Evolutionary conservation across 1,139 yeast species (phyloP).

Genomic region (Schwanniomyces etchellsii): DNA sequence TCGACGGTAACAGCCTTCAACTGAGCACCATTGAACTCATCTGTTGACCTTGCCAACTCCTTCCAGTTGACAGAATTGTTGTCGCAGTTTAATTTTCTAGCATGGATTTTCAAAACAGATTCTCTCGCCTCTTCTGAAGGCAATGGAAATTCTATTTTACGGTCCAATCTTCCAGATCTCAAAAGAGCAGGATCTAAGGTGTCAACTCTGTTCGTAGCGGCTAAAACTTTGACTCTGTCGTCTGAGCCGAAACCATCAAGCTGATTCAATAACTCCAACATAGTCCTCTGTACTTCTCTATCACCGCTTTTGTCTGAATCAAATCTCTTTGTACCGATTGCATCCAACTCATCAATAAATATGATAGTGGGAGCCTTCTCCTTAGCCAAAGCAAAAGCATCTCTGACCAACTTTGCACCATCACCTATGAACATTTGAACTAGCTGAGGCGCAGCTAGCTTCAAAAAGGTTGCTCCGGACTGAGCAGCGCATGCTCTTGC

Average conservation of each 20-base stretch:
- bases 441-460: constrained; percentile 95
- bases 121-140: constrained; percentile 98
- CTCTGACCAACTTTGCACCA: constrained; percentile 96
- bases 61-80: constrained; percentile 89
- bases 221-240: constrained; percentile 93
- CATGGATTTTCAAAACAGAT: constrained; percentile 91
- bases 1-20: constrained; percentile 97
- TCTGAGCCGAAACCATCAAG: constrained; percentile 98
- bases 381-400: constrained; percentile 97
- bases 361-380: constrained; percentile 98
- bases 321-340: constrained; percentile 97
- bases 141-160: constrained; percentile 95
- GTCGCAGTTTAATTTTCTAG: constrained; percentile 93
- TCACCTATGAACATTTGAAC: constrained; percentile 99
- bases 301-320: constrained; percentile 98
- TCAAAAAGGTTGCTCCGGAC: constrained; percentile 94
- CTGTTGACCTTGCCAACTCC: constrained; percentile 95
- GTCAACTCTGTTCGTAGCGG: constrained; percentile 98
- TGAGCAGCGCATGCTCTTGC: constrained; percentile 99
- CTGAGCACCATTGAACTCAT: constrained; percentile 98
- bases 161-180: constrained; percentile 95
- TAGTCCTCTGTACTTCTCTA: constrained; percentile 97
- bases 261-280: constrained; percentile 95
- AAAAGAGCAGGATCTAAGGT: constrained; percentile 94
- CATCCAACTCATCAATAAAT: constrained; percentile 96